These are phyloP conservation scores for Colletotrichum tamarilloi DNA, from an alignment of 2,329 filamentous ascomycete species.

Conservation along the genomic window DNA sequence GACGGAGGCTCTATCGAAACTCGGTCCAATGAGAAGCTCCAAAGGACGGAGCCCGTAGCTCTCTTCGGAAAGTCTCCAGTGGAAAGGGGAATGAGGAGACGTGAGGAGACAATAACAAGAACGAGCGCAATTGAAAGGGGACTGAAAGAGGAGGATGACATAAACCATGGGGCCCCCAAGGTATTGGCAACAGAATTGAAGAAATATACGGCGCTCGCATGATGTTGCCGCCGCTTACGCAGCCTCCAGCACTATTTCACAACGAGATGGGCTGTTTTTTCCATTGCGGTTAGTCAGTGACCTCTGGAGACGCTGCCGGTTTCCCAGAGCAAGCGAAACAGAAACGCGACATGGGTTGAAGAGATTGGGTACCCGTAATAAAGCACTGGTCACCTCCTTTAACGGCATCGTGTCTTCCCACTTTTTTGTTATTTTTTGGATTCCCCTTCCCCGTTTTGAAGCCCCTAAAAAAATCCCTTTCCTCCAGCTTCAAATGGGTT, in stretches of 20 bases:
- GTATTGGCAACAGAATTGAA: not conserved
- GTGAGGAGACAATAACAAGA: not conserved
- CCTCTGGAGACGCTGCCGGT: not conserved
- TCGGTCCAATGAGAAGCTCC: not conserved
- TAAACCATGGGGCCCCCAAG: not conserved
- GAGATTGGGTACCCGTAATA: slow-evolving; percentile 19
- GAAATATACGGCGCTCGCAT: not conserved
- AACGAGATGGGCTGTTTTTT: not conserved
- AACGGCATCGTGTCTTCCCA: not conserved
- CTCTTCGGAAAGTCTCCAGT: not conserved
- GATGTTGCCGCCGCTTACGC: not conserved
- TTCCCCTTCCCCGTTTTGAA: not conserved
- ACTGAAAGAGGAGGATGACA: not conserved
- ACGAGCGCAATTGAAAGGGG: not conserved
- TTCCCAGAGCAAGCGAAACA: slow-evolving; percentile 3
- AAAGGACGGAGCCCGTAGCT: not conserved
- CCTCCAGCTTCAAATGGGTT: not conserved
- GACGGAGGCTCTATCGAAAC: not conserved
- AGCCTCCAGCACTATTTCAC: not conserved
- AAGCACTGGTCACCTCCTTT: slow-evolving; percentile 12
- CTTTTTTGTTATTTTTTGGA: not conserved
- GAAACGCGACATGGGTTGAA: slow-evolving; percentile 7
- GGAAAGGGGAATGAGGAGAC: not conserved
- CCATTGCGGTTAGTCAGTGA: not conserved
- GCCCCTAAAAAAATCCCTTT: slow-evolving; percentile 1